These are phyloP conservation scores for Fusarium cicatricum DNA, from an alignment of 2,329 filamentous ascomycete species.

Conservation along the genomic window DNA sequence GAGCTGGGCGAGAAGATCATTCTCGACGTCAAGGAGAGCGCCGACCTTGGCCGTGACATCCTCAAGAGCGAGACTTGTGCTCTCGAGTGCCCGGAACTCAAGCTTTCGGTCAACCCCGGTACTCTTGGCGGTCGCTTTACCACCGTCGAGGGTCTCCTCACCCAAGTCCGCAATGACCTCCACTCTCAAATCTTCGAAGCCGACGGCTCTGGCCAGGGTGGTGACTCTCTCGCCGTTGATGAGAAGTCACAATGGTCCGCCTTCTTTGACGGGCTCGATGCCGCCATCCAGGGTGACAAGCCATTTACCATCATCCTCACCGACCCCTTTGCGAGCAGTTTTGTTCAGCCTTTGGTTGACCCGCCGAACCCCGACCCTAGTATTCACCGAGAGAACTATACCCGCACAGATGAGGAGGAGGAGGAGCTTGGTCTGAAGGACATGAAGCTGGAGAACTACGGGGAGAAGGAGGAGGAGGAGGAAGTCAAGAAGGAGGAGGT, in stretches of 20 bases:
- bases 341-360: conserved; percentile 89
- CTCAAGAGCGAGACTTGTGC: conserved; percentile 95
- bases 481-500: conserved; percentile 20
- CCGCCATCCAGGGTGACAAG: conserved; percentile 80
- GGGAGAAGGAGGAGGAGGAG: conserved; percentile 52
- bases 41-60: conserved; percentile 89
- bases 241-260: conserved; percentile 77
- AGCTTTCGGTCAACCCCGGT: conserved; percentile 87
- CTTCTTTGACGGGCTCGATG: conserved; percentile 81
- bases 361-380: conserved; percentile 76
- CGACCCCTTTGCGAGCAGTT: conserved; percentile 91
- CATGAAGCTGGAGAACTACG: conserved; percentile 91
- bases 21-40: conserved; percentile 71
- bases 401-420: conserved; percentile 88
- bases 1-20: conserved; percentile 85
- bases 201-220: conserved; percentile 66
- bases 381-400: conserved; percentile 83
- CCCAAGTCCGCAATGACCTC: conserved; percentile 90
- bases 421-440: conserved; percentile 90
- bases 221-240: conserved; percentile 76
- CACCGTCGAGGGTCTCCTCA: conserved; percentile 92
- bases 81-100: conserved; percentile 85
- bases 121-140: conserved; percentile 97
- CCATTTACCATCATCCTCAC: conserved; percentile 84
- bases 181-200: conserved; percentile 86